These are phyloP conservation scores for Fraxinus latifolia DNA, from an alignment of 305 asterid genomes.

Conservation along the genomic window DNA sequence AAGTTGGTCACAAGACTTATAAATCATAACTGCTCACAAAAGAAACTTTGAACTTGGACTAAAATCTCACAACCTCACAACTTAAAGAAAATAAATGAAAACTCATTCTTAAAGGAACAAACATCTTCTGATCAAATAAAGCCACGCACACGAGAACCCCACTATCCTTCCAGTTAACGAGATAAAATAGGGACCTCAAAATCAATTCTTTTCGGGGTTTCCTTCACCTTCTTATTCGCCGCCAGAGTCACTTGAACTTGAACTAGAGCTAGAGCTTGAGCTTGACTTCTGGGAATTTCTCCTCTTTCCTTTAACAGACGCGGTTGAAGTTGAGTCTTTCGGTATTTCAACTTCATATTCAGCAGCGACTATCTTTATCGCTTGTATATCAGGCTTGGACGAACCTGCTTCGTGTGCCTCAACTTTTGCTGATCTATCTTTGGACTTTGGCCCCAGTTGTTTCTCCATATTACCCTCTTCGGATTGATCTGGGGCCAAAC, in stretches of 20 bases:
- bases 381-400: conserved; percentile 17
- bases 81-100: conserved; percentile 57
- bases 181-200: not conserved
- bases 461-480: conserved; percentile 28
- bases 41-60: conserved; percentile 14
- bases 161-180: not conserved
- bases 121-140: conserved; percentile 23
- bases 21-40: conserved; percentile 34
- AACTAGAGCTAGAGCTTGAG: conserved; percentile 56
- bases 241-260: conserved; percentile 55
- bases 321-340: conserved; percentile 24
- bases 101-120: conserved; percentile 52
- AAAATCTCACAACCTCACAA: conserved; percentile 27
- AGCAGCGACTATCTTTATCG: not conserved
- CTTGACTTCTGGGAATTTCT: conserved; percentile 41
- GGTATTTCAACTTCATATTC: conserved; percentile 29
- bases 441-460: conserved; percentile 27
- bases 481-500: conserved; percentile 20
- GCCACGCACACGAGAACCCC: not conserved
- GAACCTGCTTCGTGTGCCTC: conserved; percentile 25
- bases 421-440: conserved; percentile 26
- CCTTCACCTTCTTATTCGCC: conserved; percentile 33
- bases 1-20: conserved; percentile 19
- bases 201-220: not conserved
- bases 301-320: conserved; percentile 35